Evolutionary conservation across 352 stramenopile species (phyloP).

Genomic region (Phytophthora pini): DNA sequence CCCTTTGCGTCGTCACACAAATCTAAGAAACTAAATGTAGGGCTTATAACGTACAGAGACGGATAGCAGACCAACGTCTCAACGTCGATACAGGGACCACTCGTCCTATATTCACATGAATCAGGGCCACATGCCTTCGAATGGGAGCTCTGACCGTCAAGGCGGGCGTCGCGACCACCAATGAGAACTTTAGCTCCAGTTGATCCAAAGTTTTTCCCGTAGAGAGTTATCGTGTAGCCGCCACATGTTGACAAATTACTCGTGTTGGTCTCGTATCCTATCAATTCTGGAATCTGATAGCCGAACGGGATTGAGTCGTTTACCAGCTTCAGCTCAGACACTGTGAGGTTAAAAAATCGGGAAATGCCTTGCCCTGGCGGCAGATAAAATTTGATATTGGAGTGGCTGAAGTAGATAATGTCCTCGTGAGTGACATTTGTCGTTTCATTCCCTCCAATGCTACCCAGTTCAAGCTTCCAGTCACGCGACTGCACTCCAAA

Average conservation of each 20-base stretch:
- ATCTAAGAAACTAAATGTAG: constrained; percentile 43
- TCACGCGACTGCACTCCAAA: constrained; percentile 49
- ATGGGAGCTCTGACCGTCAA: constrained; percentile 51
- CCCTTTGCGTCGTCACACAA: constrained; percentile 35
- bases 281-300: constrained; percentile 50
- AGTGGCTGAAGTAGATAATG: constrained; percentile 68
- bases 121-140: constrained; percentile 37
- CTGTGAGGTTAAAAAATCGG: constrained; percentile 42
- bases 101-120: constrained; percentile 52
- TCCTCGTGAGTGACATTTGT: constrained; percentile 44
- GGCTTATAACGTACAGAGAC: constrained; percentile 41
- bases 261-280: constrained; percentile 48
- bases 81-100: constrained; percentile 57
- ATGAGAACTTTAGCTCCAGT: constrained; percentile 49
- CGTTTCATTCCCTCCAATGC: constrained; percentile 24
- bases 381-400: constrained; percentile 61
- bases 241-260: constrained; percentile 70
- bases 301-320: constrained; percentile 49
- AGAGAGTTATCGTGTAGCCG: constrained; percentile 60
- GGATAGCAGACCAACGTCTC: constrained; percentile 58
- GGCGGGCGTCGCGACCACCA: constrained; percentile 58
- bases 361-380: constrained; percentile 57
- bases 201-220: constrained; percentile 71
- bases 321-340: constrained; percentile 36
- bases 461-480: constrained; percentile 52